phyloP scores from a whole-genome alignment of 2,329 filamentous ascomycete genomes.

The Stenocarpella maydis region DNA sequence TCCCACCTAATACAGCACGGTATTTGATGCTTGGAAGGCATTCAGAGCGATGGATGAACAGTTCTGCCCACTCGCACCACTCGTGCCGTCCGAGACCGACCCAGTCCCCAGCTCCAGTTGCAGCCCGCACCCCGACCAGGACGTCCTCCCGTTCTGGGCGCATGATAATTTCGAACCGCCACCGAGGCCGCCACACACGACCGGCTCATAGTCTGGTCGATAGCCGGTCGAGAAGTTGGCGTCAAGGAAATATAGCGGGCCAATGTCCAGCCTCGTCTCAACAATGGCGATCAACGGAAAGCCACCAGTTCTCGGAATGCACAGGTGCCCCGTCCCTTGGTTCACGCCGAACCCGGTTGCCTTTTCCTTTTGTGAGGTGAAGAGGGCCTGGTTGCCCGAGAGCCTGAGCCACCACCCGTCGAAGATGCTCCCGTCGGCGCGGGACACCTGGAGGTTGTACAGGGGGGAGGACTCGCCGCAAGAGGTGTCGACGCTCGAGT shows the following conservation, averaged over 20 bases:
- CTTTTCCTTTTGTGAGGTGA: conserved; percentile 27
- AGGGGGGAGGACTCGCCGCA: conserved; percentile 15
- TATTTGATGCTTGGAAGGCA: conserved; percentile 3
- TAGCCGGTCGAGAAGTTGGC: conserved; percentile 22
- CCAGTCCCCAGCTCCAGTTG: conserved; percentile 22
- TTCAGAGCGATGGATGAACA: conserved; percentile 28
- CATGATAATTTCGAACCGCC: conserved; percentile 17
- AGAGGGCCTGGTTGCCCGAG: conserved; percentile 15
- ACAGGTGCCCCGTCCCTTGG: conserved; percentile 17
- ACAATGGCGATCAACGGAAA: conserved; percentile 26
- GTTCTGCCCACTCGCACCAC: background rate
- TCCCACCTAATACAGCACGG: background rate
- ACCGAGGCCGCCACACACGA: conserved; percentile 16
- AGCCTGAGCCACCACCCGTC: conserved; percentile 28
- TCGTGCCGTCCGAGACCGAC: background rate
- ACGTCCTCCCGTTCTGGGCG: background rate
- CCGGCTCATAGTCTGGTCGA: conserved; percentile 24
- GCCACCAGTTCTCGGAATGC: conserved; percentile 1
- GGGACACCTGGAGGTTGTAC: conserved; percentile 24
- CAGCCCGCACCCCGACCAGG: conserved; percentile 27
- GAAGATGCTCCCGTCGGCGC: conserved; percentile 19
- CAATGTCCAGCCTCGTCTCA: conserved; percentile 26
- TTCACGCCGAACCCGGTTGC: conserved; percentile 28
- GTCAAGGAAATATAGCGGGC: conserved; percentile 27
- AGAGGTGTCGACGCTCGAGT: conserved; percentile 14